phyloP scores from a whole-genome alignment of 768 basidiomycete genomes.

The Trametes cubensis region DNA sequence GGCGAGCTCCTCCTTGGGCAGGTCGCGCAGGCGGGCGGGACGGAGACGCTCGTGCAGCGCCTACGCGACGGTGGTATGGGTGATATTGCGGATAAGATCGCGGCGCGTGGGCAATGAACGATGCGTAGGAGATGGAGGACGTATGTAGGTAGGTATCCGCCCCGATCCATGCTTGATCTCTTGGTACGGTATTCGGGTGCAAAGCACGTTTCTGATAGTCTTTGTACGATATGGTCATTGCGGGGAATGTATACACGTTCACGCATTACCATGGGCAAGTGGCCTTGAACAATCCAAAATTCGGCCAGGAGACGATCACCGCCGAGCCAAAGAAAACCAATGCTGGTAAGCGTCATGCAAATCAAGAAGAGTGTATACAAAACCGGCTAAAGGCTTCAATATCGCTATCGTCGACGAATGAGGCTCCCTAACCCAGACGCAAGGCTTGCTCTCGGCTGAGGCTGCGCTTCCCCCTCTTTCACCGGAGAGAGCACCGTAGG shows the following conservation, averaged over 20 bases:
- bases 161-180: too few relatives aligned
- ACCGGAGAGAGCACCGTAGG: constrained; percentile 70
- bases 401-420: constrained; percentile 9
- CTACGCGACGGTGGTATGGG: constrained; percentile 4
- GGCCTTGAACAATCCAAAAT: too few relatives aligned
- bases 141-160: too few relatives aligned
- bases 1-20: constrained; percentile 3
- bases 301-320: too few relatives aligned
- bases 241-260: too few relatives aligned
- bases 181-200: too few relatives aligned
- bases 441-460: constrained; percentile 36
- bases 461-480: constrained; percentile 55
- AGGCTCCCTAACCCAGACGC: constrained; percentile 12
- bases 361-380: background rate
- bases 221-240: too few relatives aligned
- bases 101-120: background rate
- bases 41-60: background rate
- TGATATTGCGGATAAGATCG: constrained; percentile 9
- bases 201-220: too few relatives aligned
- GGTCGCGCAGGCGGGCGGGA: constrained; percentile 4
- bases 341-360: too few relatives aligned
- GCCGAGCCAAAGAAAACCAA: too few relatives aligned
- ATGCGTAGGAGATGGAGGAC: background rate
- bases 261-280: too few relatives aligned
- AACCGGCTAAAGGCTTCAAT: too few relatives aligned